A percentile compares a stretch with the other conserved stretches of the same genome.
phyloP scores from a whole-genome alignment of 768 basidiomycete genomes.

The Hygrocybe coccinea region DNA sequence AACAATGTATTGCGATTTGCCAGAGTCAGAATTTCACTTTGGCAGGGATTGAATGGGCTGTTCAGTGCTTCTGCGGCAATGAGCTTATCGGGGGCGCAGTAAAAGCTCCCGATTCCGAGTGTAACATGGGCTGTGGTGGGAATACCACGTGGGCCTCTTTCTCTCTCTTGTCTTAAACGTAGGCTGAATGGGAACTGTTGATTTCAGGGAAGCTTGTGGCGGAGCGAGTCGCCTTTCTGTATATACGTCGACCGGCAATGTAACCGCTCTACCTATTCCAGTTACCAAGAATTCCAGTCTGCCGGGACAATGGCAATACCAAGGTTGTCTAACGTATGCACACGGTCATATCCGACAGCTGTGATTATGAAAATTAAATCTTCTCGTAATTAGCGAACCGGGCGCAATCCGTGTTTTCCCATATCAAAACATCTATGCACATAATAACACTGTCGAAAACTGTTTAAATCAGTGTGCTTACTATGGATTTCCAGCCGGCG shows the following conservation, averaged over 20 bases:
- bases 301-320: constrained; percentile 59
- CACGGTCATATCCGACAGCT: not conserved
- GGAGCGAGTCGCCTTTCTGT: constrained; percentile 69
- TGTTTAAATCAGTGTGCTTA: constrained; percentile 66
- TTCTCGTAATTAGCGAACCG: constrained; percentile 41
- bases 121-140: constrained; percentile 73
- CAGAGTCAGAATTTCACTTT: constrained; percentile 50
- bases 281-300: constrained; percentile 49
- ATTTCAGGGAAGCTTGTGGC: constrained; percentile 60
- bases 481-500: constrained; percentile 69
- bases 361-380: not conserved
- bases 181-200: not conserved
- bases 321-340: constrained; percentile 62
- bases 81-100: constrained; percentile 58
- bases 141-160: constrained; percentile 43
- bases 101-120: constrained; percentile 43
- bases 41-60: constrained; percentile 63
- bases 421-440: constrained; percentile 47
- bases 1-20: constrained; percentile 61
- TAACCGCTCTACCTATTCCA: constrained; percentile 59
- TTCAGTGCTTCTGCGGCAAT: constrained; percentile 64
- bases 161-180: too few relatives aligned
- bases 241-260: constrained; percentile 49
- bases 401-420: constrained; percentile 48
- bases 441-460: constrained; percentile 57